phyloP scores from a whole-genome alignment of 1,139 yeast genomes.

The Debaryomyces coudertii region DNA sequence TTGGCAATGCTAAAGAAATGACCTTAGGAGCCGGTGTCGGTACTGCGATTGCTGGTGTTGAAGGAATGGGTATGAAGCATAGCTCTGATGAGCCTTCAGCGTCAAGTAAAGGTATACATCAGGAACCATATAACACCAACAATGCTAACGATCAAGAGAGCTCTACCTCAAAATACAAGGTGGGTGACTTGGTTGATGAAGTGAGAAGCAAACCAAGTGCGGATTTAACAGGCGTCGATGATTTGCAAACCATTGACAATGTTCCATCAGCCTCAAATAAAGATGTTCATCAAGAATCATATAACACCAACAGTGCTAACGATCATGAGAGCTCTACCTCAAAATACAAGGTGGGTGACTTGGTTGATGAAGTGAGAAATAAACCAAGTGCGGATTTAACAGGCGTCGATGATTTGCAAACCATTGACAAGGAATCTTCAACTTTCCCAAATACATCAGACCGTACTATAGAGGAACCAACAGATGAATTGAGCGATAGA shows the following conservation, averaged over 20 bases:
- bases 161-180: conserved; percentile 3
- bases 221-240: conserved; percentile 35
- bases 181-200: conserved; percentile 28
- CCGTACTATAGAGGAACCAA: conserved; percentile 11
- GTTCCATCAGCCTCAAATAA: too few species aligned
- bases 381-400: conserved; percentile 32
- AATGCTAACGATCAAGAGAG: background rate
- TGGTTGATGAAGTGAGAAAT: conserved; percentile 30
- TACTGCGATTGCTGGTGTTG: conserved; percentile 28
- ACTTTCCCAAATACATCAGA: conserved; percentile 11
- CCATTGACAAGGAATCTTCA: conserved; percentile 13
- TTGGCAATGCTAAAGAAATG: conserved; percentile 11
- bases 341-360: conserved; percentile 15
- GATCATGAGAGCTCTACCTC: background rate
- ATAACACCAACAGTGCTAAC: background rate
- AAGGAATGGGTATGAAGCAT: conserved; percentile 9
- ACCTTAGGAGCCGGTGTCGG: conserved; percentile 33
- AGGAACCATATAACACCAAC: background rate
- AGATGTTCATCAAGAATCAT: conserved; percentile 6
- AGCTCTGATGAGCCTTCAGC: background rate
- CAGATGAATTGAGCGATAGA: conserved; percentile 17
- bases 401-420: conserved; percentile 30
- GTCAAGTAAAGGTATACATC: conserved; percentile 1
- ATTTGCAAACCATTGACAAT: conserved; percentile 19
- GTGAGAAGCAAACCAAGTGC: conserved; percentile 28